Evolutionary conservation across 208 protist genomes (phyloP).

Genomic region (Trypanosoma melophagium): DNA sequence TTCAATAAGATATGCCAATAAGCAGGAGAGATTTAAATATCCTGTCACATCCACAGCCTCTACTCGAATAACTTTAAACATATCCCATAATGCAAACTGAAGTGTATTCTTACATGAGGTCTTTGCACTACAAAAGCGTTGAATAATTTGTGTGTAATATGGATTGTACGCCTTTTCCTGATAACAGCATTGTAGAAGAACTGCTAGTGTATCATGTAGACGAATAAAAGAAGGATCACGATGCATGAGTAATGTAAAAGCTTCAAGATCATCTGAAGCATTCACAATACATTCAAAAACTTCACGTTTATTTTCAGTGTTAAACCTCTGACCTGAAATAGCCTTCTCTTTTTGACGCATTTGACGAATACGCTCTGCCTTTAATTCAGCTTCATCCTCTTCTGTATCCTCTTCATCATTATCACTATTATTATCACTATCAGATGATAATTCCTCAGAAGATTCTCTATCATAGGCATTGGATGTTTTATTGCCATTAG

Average conservation of each 20-base stretch:
- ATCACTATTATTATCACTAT: slow-evolving; percentile 10
- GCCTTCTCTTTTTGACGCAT: slow-evolving; percentile 68
- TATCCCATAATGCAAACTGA: slow-evolving; percentile 84
- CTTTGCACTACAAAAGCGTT: slow-evolving; percentile 73
- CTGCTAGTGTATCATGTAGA: slow-evolving; percentile 59
- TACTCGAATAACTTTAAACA: slow-evolving; percentile 76
- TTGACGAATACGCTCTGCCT: slow-evolving; percentile 37
- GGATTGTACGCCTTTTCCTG: slow-evolving; percentile 73
- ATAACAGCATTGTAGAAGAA: slow-evolving; percentile 69
- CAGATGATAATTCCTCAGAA: no score
- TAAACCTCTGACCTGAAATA: slow-evolving; percentile 66
- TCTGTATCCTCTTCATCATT: slow-evolving; percentile 11
- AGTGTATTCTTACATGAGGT: slow-evolving; percentile 57
- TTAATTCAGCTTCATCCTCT: slow-evolving; percentile 20
- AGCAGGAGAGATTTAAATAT: slow-evolving; percentile 73
- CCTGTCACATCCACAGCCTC: slow-evolving; percentile 55
- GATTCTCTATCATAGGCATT: no score
- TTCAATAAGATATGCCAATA: slow-evolving; percentile 56
- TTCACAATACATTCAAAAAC: slow-evolving; percentile 63
- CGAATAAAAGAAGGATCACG: slow-evolving; percentile 66
- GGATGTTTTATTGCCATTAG: no score
- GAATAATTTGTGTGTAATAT: slow-evolving; percentile 70
- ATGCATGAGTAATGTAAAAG: slow-evolving; percentile 78
- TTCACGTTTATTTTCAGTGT: slow-evolving; percentile 73
- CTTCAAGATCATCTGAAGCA: slow-evolving; percentile 75